Percentiles rank a stretch among this genome's conserved stretches.
Conservation (phyloP, 1,284 basidiomycete species). For the Ganoderma sinense region DNA sequence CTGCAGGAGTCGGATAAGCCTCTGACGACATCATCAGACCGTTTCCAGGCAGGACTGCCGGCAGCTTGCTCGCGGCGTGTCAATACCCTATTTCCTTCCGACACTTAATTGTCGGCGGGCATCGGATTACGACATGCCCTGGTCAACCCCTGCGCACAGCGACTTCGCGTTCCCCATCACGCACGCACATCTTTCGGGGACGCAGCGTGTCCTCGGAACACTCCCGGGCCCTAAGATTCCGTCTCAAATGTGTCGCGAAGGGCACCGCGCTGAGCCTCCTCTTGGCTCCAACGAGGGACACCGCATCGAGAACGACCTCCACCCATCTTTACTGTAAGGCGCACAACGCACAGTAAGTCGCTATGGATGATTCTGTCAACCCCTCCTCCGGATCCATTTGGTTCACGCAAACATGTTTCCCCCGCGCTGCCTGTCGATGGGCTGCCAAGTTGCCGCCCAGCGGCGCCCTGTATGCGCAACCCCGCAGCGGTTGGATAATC, state of each 20-base stretch:
- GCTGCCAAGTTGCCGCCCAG: not conserved
- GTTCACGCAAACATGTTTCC: not conserved
- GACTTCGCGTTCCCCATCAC: not conserved
- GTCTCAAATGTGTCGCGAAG: not conserved
- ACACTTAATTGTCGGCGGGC: slow-evolving; percentile 2
- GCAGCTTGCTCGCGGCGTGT: not conserved
- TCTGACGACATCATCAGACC: slow-evolving; percentile 3
- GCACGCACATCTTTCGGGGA: slow-evolving; percentile 1
- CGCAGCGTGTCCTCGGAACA: not conserved
- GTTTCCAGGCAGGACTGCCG: not conserved
- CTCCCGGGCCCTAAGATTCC: not conserved
- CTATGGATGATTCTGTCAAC: not conserved
- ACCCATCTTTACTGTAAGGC: not conserved
- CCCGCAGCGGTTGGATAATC: not conserved
- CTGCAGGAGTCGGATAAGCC: not conserved
- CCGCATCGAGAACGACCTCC: not conserved
- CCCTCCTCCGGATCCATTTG: no score
- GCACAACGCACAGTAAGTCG: not conserved
- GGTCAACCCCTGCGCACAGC: not conserved
- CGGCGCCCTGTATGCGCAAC: not conserved
- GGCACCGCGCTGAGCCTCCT: not conserved
- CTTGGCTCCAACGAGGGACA: not conserved
- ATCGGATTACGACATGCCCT: not conserved
- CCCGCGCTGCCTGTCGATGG: not conserved
- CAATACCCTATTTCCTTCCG: not conserved